Evolutionary conservation across 148 eudicot species (phyloP).

Genomic region (Cornus florida): DNA sequence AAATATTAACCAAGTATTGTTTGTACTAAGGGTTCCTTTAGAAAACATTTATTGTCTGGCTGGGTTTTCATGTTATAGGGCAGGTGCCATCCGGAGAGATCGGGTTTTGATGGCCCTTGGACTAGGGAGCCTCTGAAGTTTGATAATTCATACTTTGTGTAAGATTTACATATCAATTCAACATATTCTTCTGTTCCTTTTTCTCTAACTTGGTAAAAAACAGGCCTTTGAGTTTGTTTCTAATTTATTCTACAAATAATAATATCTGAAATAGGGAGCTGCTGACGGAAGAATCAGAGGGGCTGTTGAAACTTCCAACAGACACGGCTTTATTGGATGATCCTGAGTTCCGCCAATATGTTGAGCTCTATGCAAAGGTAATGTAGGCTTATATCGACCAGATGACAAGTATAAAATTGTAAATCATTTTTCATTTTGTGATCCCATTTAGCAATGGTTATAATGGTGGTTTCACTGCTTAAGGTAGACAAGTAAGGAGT

Average conservation of each 20-base stretch:
- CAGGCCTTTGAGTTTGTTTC: not conserved
- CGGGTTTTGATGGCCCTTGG: constrained; percentile 99
- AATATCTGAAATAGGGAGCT: constrained; percentile 56
- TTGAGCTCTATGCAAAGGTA: constrained; percentile 96
- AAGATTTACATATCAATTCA: constrained; percentile 24
- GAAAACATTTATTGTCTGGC: not conserved
- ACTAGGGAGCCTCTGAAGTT: constrained; percentile 90
- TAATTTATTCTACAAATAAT: not conserved
- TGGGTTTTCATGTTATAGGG: constrained; percentile 40
- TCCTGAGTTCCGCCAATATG: constrained; percentile 69
- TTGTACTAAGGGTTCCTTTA: too few species aligned
- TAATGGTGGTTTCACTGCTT: not conserved
- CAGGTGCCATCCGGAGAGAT: constrained; percentile 88
- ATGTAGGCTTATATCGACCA: not conserved
- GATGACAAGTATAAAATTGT: too few species aligned
- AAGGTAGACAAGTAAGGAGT: not conserved
- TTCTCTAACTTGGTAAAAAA: not conserved
- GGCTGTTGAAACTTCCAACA: constrained; percentile 83
- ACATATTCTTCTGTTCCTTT: constrained; percentile 2
- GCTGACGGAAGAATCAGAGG: constrained; percentile 83
- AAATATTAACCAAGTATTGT: not conserved
- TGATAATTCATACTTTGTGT: constrained; percentile 91
- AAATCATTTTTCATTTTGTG: not conserved
- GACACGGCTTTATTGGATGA: constrained; percentile 79
- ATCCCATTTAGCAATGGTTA: not conserved